Percentiles rank a stretch among this genome's conserved stretches.
These are phyloP conservation scores for Pseudopithomyces maydicus DNA, from an alignment of 2,329 filamentous ascomycete genomes.

Conservation along the genomic window DNA sequence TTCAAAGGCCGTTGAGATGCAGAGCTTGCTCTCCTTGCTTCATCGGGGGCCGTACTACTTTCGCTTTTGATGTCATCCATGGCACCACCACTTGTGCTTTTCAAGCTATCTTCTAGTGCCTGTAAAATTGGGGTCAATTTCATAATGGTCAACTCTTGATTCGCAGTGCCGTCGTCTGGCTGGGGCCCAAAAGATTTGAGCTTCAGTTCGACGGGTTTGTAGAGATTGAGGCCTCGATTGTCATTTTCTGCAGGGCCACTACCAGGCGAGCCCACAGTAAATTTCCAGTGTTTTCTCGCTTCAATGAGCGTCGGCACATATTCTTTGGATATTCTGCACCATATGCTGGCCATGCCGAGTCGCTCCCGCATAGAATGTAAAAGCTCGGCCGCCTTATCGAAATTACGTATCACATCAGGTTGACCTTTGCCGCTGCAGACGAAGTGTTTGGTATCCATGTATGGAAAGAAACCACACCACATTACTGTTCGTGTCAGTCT, in stretches of 20 bases:
- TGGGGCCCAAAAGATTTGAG: background rate
- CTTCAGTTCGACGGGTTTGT: background rate
- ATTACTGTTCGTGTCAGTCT: slow-evolving; percentile 49
- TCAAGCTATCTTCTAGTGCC: background rate
- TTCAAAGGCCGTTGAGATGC: background rate
- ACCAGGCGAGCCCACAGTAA: slow-evolving; percentile 1
- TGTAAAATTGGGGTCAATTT: background rate
- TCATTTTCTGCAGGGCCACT: background rate
- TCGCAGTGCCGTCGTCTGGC: background rate
- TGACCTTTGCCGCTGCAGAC: slow-evolving; percentile 46
- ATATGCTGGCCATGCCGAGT: background rate
- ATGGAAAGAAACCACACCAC: slow-evolving; percentile 70
- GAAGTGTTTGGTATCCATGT: slow-evolving; percentile 66
- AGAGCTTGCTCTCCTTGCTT: background rate
- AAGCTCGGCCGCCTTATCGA: background rate
- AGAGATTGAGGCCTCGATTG: background rate
- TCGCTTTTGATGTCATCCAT: background rate
- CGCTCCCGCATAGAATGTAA: background rate
- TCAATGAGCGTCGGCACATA: background rate
- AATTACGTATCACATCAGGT: background rate
- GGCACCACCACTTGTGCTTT: background rate
- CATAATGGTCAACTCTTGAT: background rate
- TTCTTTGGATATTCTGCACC: background rate
- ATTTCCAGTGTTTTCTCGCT: slow-evolving; percentile 54
- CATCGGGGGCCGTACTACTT: background rate